Conservation (phyloP, 495 filamentous ascomycete species). For the Talaromyces adpressus region DNA sequence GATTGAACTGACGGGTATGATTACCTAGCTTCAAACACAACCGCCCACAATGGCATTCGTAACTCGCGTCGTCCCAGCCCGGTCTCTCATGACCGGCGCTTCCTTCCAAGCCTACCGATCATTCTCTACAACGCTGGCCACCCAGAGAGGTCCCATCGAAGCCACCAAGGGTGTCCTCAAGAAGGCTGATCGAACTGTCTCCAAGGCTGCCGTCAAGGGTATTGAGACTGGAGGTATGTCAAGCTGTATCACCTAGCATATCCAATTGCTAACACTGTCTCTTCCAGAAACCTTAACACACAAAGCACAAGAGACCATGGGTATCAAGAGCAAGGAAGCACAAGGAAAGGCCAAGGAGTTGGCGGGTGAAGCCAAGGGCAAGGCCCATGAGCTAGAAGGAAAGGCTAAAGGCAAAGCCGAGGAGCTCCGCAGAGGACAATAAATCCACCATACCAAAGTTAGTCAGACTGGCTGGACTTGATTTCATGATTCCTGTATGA, state of each 20-base stretch:
- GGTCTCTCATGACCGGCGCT: constrained; percentile 12
- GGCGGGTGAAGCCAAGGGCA: constrained; percentile 35
- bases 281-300: constrained; percentile 36
- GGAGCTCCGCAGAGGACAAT: constrained; percentile 28
- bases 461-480: background rate
- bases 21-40: background rate
- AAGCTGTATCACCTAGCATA: too few species aligned
- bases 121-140: constrained; percentile 5
- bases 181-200: constrained; percentile 46
- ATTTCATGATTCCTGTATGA: constrained; percentile 1
- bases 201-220: constrained; percentile 51
- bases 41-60: constrained; percentile 16
- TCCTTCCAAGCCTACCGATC: constrained; percentile 5
- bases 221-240: constrained; percentile 53
- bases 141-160: constrained; percentile 35
- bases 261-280: background rate
- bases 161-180: constrained; percentile 50
- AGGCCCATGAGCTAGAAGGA: constrained; percentile 30
- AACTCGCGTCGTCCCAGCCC: constrained; percentile 15
- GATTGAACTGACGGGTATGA: background rate
- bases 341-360: constrained; percentile 32
- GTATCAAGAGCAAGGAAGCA: constrained; percentile 24
- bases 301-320: constrained; percentile 34
- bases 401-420: constrained; percentile 36
- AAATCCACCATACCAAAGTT: background rate